These are phyloP conservation scores for Botrytis porri DNA, from an alignment of 2,329 filamentous ascomycete genomes.

Conservation along the genomic window DNA sequence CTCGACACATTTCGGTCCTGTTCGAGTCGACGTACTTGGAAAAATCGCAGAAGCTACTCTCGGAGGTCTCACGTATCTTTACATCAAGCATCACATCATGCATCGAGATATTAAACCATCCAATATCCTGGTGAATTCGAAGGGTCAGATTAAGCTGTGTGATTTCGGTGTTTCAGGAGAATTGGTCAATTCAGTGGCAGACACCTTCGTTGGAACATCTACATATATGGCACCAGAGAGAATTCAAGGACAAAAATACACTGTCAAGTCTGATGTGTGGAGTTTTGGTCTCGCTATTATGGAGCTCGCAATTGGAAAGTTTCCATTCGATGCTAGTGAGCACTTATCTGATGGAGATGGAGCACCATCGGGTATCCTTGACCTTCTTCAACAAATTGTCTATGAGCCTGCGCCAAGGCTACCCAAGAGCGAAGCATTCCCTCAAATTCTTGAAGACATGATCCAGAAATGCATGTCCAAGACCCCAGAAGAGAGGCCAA, in stretches of 20 bases:
- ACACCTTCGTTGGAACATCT: slow-evolving; percentile 96
- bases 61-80: slow-evolving; percentile 90
- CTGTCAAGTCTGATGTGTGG: slow-evolving; percentile 98
- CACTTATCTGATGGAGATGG: slow-evolving; percentile 70
- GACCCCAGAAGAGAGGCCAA: slow-evolving; percentile 81
- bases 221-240: slow-evolving; percentile 99
- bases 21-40: slow-evolving; percentile 92
- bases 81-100: slow-evolving; percentile 96
- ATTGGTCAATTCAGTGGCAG: slow-evolving; percentile 94
- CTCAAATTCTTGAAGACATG: slow-evolving; percentile 91
- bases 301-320: slow-evolving; percentile 96
- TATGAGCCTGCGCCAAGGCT: slow-evolving; percentile 91
- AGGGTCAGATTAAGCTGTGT: slow-evolving; percentile 92
- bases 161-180: slow-evolving; percentile 99
- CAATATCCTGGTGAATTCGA: slow-evolving; percentile 93
- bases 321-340: slow-evolving; percentile 81
- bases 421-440: slow-evolving; percentile 97
- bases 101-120: slow-evolving; percentile 98
- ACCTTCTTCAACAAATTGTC: slow-evolving; percentile 95
- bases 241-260: slow-evolving; percentile 95
- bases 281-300: slow-evolving; percentile 90
- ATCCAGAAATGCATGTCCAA: slow-evolving; percentile 95
- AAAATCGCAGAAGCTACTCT: slow-evolving; percentile 97
- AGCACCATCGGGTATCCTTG: slow-evolving; percentile 89
- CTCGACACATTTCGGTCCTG: slow-evolving; percentile 89